Percentiles rank a stretch among this genome's conserved stretches.
phyloP scores from a whole-genome alignment of 495 filamentous ascomycete genomes.

The Lasiosphaeria miniovina region DNA sequence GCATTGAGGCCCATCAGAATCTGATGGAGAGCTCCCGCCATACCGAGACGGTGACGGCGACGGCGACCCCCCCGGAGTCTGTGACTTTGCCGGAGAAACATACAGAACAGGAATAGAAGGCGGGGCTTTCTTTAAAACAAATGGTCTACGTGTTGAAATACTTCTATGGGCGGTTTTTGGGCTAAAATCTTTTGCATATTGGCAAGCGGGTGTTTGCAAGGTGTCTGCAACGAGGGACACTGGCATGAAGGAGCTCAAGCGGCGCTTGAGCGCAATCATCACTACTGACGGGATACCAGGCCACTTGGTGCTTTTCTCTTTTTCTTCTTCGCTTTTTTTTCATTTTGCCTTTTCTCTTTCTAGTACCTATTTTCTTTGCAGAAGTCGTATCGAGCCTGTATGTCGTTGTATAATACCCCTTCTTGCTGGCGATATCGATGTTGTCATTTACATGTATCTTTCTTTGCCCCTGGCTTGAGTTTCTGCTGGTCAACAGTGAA shows the following conservation, averaged over 20 bases:
- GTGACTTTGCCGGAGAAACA: background rate
- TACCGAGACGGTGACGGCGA: background rate
- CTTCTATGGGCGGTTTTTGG: background rate
- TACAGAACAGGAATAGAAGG: conserved; percentile 2
- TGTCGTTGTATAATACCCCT: conserved; percentile 34
- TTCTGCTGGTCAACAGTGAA: too few relatives aligned
- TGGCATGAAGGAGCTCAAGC: background rate
- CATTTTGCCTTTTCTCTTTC: conserved; percentile 2
- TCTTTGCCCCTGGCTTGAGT: too few relatives aligned
- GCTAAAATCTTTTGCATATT: background rate
- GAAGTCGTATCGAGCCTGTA: conserved; percentile 17
- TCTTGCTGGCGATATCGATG: conserved; percentile 19
- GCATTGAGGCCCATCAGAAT: conserved; percentile 67
- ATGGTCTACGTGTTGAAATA: background rate
- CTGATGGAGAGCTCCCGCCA: conserved; percentile 22
- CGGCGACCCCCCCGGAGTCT: background rate
- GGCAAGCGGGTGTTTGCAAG: background rate
- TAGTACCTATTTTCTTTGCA: conserved; percentile 12
- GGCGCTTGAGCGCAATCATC: background rate
- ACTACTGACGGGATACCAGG: background rate
- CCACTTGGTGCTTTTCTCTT: conserved; percentile 4
- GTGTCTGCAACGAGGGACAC: background rate
- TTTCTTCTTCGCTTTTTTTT: conserved; percentile 9
- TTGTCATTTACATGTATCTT: background rate
- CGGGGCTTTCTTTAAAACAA: background rate